Evolutionary conservation across 495 filamentous ascomycete species (phyloP), one percentile per base, ranked within the genome.

Genomic region (Penicillium canariense): DNA sequence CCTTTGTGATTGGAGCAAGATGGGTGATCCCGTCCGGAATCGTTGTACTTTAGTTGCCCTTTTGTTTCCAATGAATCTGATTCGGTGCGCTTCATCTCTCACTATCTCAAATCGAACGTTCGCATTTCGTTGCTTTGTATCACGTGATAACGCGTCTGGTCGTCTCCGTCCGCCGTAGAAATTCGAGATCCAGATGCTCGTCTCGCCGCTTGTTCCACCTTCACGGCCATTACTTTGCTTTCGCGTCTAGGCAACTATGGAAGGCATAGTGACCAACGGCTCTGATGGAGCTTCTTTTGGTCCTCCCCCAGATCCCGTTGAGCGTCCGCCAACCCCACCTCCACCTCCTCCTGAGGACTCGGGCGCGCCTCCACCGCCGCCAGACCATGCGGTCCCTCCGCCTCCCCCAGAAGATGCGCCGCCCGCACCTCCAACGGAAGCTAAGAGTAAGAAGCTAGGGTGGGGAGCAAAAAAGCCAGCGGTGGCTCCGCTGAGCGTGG

Each of bases 401-500:
- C 81, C 83, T 50, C 63, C 63, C 10, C 61, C 61, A 28, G 61
- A 65, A 11, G 61, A 65, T 54, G 30, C 28, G 14, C 59, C 55
- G 6, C 62, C 62, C 11, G 79, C 84, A 11, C 74, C 80, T 2
- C 64, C 63, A 1, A 43, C 52, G 25, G 57, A 60, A 48, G 60
- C 56, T 46, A 77, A 60, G 52, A 84, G 81, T 67, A 83, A 80
- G 59, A 86, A 87, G 65, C 60, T 67, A 47, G 82, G 80, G 66
- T 84, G 81, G 79, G 76, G 75, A 2, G 40, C 68, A 4, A 73
- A 77, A 35, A 54, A 57, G 2, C 68, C 73, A 30, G 56, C 68
- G 26, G 55, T 68, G 1, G 67, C 71, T 14, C 89, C 89, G 20
- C 66, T 90, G 35, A 89, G 85, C 67, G 87, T 91, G 23, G 88